Evolutionary conservation across 257 asterid genomes (phyloP).

Genomic region (Ilex asprella): DNA sequence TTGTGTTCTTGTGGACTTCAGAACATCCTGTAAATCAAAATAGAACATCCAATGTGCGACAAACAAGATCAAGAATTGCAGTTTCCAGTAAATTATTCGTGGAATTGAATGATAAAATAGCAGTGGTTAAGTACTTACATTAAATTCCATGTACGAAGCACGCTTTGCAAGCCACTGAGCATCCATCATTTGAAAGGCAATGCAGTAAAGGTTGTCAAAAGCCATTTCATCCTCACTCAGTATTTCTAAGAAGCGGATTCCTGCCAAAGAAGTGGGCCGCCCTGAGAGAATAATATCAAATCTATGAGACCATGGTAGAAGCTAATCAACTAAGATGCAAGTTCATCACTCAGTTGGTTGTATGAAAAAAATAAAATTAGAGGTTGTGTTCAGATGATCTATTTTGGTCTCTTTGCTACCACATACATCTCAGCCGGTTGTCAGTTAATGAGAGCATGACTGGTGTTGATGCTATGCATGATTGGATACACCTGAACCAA

Average conservation of each 20-base stretch:
- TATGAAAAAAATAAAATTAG: too few species aligned
- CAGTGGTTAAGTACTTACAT: slow-evolving; percentile 34
- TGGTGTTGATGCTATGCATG: background rate
- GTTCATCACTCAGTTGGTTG: too few species aligned
- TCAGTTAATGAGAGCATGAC: background rate
- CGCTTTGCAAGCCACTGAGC: slow-evolving; percentile 88
- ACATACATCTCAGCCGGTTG: too few species aligned
- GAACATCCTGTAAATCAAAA: slow-evolving; percentile 55
- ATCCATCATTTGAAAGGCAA: slow-evolving; percentile 85
- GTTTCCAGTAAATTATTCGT: background rate
- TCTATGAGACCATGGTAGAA: background rate
- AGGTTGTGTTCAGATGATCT: too few species aligned
- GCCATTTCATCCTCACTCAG: slow-evolving; percentile 78
- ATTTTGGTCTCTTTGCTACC: too few species aligned
- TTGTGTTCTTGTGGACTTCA: slow-evolving; percentile 68
- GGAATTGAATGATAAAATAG: background rate
- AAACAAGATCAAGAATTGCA: background rate
- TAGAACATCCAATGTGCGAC: background rate
- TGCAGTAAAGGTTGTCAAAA: slow-evolving; percentile 77
- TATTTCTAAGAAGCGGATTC: slow-evolving; percentile 60
- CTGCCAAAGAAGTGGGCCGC: slow-evolving; percentile 54
- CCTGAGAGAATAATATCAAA: slow-evolving; percentile 35
- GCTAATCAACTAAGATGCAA: background rate
- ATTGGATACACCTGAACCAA: background rate
- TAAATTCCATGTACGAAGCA: slow-evolving; percentile 95